Conservation (phyloP, 495 filamentous ascomycete species). For the Lineolata rhizophorae region DNA sequence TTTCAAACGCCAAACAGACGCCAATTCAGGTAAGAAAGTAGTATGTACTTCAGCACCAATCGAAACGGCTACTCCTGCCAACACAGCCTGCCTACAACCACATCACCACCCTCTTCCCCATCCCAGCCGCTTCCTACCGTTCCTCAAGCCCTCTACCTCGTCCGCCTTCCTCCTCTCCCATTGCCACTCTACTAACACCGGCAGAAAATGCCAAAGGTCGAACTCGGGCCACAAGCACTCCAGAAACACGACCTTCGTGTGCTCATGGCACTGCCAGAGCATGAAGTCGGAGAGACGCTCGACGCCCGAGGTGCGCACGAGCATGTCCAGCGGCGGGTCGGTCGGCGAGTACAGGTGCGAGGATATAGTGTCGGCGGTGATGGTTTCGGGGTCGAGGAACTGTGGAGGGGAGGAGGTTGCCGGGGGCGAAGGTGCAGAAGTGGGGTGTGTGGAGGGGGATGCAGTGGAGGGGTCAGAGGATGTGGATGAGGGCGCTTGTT, state of each 20-base stretch:
- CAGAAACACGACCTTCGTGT: conserved; percentile 80
- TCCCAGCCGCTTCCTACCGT: neutral
- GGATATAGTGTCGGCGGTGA: conserved; percentile 56
- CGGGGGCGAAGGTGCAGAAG: conserved; percentile 2
- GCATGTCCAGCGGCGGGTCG: conserved; percentile 68
- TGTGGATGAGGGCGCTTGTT: conserved; percentile 13
- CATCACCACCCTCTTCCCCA: neutral
- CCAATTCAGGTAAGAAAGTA: no score
- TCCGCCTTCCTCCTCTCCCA: conserved; percentile 35
- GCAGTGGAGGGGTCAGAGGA: conserved; percentile 6
- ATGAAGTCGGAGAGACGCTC: conserved; percentile 88
- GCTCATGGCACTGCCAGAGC: conserved; percentile 91
- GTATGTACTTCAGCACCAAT: no score
- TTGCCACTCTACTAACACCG: conserved; percentile 84
- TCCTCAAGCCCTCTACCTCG: conserved; percentile 4
- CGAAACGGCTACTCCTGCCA: no score
- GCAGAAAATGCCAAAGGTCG: conserved; percentile 82
- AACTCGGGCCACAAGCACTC: conserved; percentile 94
- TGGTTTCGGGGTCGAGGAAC: conserved; percentile 54
- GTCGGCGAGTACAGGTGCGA: conserved; percentile 67
- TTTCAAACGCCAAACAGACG: no score
- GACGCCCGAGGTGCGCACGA: conserved; percentile 80
- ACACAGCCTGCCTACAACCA: no score
- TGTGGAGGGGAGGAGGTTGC: conserved; percentile 4
- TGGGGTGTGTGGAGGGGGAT: neutral